Conservation (phyloP, 495 filamentous ascomycete species). For the Xylaria curta region DNA sequence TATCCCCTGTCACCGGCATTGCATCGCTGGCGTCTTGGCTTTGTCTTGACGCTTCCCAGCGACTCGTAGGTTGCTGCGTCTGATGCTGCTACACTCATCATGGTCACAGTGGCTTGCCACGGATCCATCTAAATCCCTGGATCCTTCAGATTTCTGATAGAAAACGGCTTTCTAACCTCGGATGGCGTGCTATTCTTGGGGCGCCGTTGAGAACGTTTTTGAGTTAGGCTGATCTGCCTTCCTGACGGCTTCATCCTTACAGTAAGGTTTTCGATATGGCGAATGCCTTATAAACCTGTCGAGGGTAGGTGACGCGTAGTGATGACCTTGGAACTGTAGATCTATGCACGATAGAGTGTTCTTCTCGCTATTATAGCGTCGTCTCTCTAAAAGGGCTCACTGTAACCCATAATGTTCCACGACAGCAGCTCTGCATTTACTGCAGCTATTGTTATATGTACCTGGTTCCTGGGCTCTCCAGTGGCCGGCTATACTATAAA, state of each 20-base stretch:
- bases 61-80: not conserved
- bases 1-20: not conserved
- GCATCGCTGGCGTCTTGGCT: slow-evolving; percentile 1
- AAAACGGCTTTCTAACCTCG: not conserved
- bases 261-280: slow-evolving; percentile 3
- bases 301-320: not conserved
- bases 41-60: not conserved
- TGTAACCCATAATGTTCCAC: slow-evolving; percentile 3
- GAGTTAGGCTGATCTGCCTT: not conserved
- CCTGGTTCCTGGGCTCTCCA: slow-evolving; percentile 1
- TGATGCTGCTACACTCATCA: not conserved
- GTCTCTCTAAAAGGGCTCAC: not conserved
- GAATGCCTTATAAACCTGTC: slow-evolving; percentile 5
- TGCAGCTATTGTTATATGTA: not conserved
- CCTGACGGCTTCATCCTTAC: not conserved
- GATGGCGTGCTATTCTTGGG: not conserved
- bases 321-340: not conserved
- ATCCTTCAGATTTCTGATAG: slow-evolving; percentile 1
- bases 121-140: not conserved
- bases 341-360: not conserved
- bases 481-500: not conserved
- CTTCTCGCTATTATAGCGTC: not conserved
- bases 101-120: not conserved
- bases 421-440: not conserved
- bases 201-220: not conserved